Conservation (phyloP, 495 filamentous ascomycete genomes). For the Rhizodiscina lignyota region DNA sequence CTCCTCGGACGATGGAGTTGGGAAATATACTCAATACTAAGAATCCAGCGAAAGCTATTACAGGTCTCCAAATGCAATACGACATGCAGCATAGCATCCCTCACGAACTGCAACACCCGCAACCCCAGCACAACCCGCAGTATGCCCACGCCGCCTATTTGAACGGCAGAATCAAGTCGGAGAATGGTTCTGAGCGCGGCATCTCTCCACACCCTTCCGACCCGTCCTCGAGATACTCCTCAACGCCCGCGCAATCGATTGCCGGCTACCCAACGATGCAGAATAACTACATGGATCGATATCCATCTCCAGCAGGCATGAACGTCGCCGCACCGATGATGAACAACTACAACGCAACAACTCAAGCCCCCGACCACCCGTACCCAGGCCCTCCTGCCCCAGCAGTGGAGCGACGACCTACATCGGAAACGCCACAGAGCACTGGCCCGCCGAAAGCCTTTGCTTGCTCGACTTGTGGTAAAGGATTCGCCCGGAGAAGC, state of each 20-base stretch:
- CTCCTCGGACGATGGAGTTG: conserved; percentile 12
- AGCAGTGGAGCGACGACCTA: no score
- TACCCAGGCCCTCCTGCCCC: conserved; percentile 17
- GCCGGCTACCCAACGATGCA: conserved; percentile 20
- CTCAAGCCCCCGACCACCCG: conserved; percentile 19
- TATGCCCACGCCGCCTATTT: conserved; percentile 15
- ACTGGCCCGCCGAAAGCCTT: conserved; percentile 57
- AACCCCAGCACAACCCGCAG: conserved; percentile 11
- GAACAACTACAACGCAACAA: conserved; percentile 22
- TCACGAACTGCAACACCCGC: conserved; percentile 15
- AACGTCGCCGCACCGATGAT: conserved; percentile 42
- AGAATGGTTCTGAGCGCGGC: conserved; percentile 49
- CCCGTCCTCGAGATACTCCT: conserved; percentile 36
- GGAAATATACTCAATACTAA: conserved; percentile 21
- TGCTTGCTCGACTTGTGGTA: conserved; percentile 77
- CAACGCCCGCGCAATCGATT: conserved; percentile 31
- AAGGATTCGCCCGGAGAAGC: conserved; percentile 85
- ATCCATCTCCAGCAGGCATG: conserved; percentile 38
- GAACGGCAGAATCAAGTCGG: conserved; percentile 28
- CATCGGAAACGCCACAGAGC: conserved; percentile 23
- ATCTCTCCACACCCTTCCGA: conserved; percentile 56
- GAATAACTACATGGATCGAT: conserved; percentile 29
- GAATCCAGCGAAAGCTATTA: conserved; percentile 9
- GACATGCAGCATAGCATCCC: conserved; percentile 17
- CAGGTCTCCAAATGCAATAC: conserved; percentile 8